phyloP scores from a whole-genome alignment of 306 rosid genomes.

The Prunus campanulata region DNA sequence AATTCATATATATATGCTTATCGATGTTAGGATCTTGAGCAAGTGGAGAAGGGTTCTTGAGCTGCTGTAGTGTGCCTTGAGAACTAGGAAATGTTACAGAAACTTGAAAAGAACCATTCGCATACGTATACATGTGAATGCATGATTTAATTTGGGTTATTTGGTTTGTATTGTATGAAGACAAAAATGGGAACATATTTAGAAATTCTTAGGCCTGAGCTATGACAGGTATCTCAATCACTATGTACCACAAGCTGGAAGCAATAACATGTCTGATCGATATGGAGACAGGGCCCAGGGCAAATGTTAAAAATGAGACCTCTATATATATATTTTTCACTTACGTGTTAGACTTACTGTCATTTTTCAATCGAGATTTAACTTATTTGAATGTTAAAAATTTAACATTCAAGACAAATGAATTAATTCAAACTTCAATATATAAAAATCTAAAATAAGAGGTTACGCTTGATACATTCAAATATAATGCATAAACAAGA shows the following conservation, averaged over 20 bases:
- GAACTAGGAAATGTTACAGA: background rate
- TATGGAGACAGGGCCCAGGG: background rate
- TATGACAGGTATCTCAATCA: background rate
- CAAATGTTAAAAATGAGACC: too few relatives aligned
- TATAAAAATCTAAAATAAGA: too few relatives aligned
- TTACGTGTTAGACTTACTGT: too few relatives aligned
- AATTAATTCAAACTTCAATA: too few relatives aligned
- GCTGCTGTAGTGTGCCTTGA: conserved; percentile 15
- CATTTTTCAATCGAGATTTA: too few relatives aligned
- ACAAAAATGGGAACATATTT: background rate
- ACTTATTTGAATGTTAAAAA: too few relatives aligned
- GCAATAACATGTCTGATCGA: background rate
- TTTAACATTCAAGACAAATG: too few relatives aligned
- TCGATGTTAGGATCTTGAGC: conserved; percentile 5
- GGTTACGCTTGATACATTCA: too few relatives aligned
- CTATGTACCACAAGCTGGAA: background rate
- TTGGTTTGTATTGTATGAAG: background rate
- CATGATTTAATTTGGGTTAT: conserved; percentile 7
- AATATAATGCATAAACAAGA: too few relatives aligned
- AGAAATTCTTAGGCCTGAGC: conserved; percentile 1
- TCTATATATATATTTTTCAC: too few relatives aligned
- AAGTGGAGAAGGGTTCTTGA: background rate
- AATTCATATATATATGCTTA: conserved; percentile 6
- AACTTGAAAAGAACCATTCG: conserved; percentile 6
- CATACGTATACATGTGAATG: background rate